Evolutionary conservation across 371 early-diverging fungal genomes (phyloP).

Genomic region (Actinomortierella wolfii): DNA sequence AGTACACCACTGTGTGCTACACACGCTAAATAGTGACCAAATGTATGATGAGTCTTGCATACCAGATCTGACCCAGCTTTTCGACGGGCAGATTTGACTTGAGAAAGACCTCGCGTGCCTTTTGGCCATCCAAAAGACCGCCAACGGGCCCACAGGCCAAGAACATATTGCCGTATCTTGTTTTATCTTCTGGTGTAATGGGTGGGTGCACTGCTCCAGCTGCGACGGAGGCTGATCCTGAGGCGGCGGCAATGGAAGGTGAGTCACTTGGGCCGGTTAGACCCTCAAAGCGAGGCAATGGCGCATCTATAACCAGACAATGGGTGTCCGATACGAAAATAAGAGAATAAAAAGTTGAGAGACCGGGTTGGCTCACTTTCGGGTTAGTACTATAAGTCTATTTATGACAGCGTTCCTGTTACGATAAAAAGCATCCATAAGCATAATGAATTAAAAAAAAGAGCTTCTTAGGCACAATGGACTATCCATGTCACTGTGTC

Average conservation of each 20-base stretch:
- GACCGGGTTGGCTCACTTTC: no score
- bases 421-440: neutral
- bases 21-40: no score
- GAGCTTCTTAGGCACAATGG: neutral
- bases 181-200: slow-evolving; percentile 64
- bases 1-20: no score
- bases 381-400: no score
- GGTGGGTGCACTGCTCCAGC: neutral
- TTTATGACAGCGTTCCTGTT: no score
- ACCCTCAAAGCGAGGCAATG: slow-evolving; percentile 32
- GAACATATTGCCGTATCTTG: slow-evolving; percentile 74
- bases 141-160: slow-evolving; percentile 67
- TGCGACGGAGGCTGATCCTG: neutral
- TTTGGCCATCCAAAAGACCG: slow-evolving; percentile 64
- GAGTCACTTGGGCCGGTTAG: slow-evolving; percentile 25
- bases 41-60: slow-evolving; percentile 4
- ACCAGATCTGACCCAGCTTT: slow-evolving; percentile 55
- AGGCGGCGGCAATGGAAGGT: slow-evolving; percentile 1
- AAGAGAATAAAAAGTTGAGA: no score
- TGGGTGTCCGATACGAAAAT: no score
- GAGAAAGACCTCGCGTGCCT: slow-evolving; percentile 53
- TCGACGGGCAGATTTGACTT: slow-evolving; percentile 57
- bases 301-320: slow-evolving; percentile 14
- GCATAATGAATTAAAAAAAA: slow-evolving; percentile 1
- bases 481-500: slow-evolving; percentile 21